These are phyloP conservation scores for Phytophthora brassicae DNA, from an alignment of 352 stramenopile species.

Conservation along the genomic window DNA sequence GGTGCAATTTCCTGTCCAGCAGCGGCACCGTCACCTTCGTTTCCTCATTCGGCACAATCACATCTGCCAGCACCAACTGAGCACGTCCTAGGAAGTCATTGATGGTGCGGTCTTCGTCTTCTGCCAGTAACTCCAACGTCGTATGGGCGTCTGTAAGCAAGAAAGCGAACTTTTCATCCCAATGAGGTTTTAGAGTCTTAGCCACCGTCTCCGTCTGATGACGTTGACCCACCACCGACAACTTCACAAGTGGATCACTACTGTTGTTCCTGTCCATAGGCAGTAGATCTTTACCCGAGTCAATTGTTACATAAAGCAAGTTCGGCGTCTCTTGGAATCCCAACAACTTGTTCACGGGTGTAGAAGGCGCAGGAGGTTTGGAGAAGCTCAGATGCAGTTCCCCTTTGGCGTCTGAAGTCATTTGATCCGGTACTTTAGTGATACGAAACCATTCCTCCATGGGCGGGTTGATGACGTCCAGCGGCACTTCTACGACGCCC, in stretches of 20 bases:
- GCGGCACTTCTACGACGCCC: slow-evolving; percentile 67
- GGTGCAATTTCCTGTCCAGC: slow-evolving; percentile 52
- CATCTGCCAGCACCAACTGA: slow-evolving; percentile 49
- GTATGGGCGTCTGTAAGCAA: slow-evolving; percentile 43
- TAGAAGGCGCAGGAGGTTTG: neutral
- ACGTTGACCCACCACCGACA: slow-evolving; percentile 72
- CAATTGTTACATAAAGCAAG: slow-evolving; percentile 68
- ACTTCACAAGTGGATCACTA: slow-evolving; percentile 87
- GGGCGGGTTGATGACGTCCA: slow-evolving; percentile 39
- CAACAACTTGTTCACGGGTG: slow-evolving; percentile 13
- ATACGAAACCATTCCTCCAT: slow-evolving; percentile 56
- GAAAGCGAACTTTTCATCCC: slow-evolving; percentile 75
- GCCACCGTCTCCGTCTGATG: slow-evolving; percentile 63
- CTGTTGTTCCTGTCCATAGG: slow-evolving; percentile 76
- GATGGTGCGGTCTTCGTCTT: slow-evolving; percentile 68
- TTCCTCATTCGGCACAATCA: slow-evolving; percentile 50
- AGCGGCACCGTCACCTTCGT: slow-evolving; percentile 48
- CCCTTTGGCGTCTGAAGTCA: slow-evolving; percentile 57
- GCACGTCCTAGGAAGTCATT: slow-evolving; percentile 75
- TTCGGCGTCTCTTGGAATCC: slow-evolving; percentile 40
- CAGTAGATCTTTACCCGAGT: slow-evolving; percentile 76
- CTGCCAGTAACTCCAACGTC: slow-evolving; percentile 59
- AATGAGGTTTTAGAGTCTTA: slow-evolving; percentile 78
- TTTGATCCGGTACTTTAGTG: slow-evolving; percentile 40
- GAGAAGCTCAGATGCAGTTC: slow-evolving; percentile 56